phyloP scores from a whole-genome alignment of 2,329 filamentous ascomycete genomes.

The Ophiognomonia clavigignenti-juglandacearum region DNA sequence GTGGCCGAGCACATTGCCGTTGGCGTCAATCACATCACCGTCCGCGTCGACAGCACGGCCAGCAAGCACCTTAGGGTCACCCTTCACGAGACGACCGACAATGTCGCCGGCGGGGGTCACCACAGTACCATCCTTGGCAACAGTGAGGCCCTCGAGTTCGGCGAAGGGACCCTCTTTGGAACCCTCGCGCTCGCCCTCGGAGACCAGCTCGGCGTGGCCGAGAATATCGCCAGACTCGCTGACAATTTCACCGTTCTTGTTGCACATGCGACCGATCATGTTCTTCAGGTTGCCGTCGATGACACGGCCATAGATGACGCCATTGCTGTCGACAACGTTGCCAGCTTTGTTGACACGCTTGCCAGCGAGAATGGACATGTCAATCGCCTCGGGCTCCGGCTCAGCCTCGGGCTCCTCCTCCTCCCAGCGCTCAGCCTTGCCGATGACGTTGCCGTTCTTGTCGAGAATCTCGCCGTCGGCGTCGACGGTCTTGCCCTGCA shows the following conservation, averaged over 20 bases:
- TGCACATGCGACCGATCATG: conserved; percentile 64
- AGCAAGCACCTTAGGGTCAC: conserved; percentile 66
- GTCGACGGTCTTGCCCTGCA: conserved; percentile 62
- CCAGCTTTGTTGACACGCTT: conserved; percentile 70
- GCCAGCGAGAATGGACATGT: conserved; percentile 60
- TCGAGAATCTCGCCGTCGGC: conserved; percentile 66
- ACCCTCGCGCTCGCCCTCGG: conserved; percentile 60
- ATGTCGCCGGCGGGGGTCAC: conserved; percentile 63
- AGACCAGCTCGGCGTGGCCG: conserved; percentile 62
- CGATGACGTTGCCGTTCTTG: conserved; percentile 61
- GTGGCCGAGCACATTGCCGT: conserved; percentile 55
- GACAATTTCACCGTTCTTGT: conserved; percentile 67
- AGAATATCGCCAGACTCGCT: conserved; percentile 69
- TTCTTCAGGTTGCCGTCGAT: conserved; percentile 61
- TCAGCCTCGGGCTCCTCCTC: conserved; percentile 35
- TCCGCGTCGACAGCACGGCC: conserved; percentile 76
- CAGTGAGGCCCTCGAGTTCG: conserved; percentile 59
- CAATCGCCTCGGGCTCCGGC: conserved; percentile 49
- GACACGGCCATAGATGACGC: conserved; percentile 58
- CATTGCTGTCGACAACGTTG: conserved; percentile 50
- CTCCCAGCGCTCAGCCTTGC: conserved; percentile 65
- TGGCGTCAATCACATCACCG: conserved; percentile 76
- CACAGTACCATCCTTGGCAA: conserved; percentile 65
- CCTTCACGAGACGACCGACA: conserved; percentile 66
- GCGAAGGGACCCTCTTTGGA: conserved; percentile 64